Base-by-base conservation (phyloP, 1,284 basidiomycete species). In the Ustilago hordei region DNA sequence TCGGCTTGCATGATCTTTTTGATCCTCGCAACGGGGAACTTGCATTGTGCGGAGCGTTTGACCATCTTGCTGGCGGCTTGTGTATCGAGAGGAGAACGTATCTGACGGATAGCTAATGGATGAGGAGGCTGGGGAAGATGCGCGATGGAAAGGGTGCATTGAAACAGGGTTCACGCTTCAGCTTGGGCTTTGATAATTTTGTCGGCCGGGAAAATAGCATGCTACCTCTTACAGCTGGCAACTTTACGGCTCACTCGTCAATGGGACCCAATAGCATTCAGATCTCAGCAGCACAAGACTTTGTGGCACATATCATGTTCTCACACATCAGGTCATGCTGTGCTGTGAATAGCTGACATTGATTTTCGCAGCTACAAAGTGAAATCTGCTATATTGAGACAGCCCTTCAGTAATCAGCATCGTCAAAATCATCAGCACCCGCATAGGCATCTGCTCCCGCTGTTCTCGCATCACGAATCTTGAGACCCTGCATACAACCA, bases 1-100 rank as follows among this genome's bases (percentile, higher is more conserved):
- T 99, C 96, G 86, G 96, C 95, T 88, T 99, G 96, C 94, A 99
- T 99, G 72, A 99, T 98, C 89, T 95, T 95, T 90, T 98, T 99
- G 88, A 98, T 99, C 62, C 96, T 91, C 8, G 96, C 96, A 7
- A 86, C 84, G 38, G 84, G 84, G 45, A 86, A 86, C 58, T 85
- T 85, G 76, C 75, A 75, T 41, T 81, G 73, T 45, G 78, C 74
- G 9, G 78, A 79, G 23, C 82, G 78, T 47, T 81, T 81, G 35
- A 81, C 84, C 84, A 85, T 85, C 52, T 61, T 73, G 64, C 32
- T 32, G 50, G 41, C 17, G 12, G 19, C 36, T 48, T n/a, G n/a
- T 32, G 13, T 8, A 7, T 43, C 28, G 39, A 53, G 31, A n/a
- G 8, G 23, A 28, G 23, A 28, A 28, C 23, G 23, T 28, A 28